Percentiles rank a stretch among this genome's conserved stretches.
Evolutionary conservation across 2,329 filamentous ascomycete genomes (phyloP).

Genomic region (Ampelomyces quisqualis): DNA sequence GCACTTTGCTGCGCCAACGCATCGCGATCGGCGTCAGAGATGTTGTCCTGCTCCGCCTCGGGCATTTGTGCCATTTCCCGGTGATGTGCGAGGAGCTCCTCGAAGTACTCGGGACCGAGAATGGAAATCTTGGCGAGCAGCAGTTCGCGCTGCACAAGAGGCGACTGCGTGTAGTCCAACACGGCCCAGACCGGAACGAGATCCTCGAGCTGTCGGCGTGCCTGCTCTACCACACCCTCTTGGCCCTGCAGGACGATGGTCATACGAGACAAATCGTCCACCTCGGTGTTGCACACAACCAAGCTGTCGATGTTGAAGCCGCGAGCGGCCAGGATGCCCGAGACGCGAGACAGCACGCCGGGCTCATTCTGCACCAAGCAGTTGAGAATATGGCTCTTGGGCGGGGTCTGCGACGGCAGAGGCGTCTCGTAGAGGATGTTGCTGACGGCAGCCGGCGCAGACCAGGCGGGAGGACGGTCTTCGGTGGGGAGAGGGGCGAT

Average conservation of each 20-base stretch:
- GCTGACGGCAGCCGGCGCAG: constrained; percentile 88
- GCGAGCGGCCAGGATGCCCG: constrained; percentile 89
- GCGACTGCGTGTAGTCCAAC: constrained; percentile 88
- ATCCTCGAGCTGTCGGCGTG: constrained; percentile 90
- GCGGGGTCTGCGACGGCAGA: constrained; percentile 74
- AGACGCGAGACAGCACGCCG: constrained; percentile 92
- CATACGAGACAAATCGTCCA: constrained; percentile 96
- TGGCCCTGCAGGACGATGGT: constrained; percentile 96
- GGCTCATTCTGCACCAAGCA: constrained; percentile 99
- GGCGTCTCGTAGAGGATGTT: constrained; percentile 99
- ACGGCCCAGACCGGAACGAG: constrained; percentile 98
- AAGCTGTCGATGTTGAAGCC: constrained; percentile 99
- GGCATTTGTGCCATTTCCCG: constrained; percentile 73
- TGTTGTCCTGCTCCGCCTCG: constrained; percentile 29
- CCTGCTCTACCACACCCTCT: constrained; percentile 96
- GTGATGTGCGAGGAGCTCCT: constrained; percentile 93
- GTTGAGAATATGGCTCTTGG: constrained; percentile 95
- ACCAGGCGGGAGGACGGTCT: constrained; percentile 75
- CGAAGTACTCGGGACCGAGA: constrained; percentile 95
- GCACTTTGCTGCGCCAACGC: constrained; percentile 39
- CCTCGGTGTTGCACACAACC: constrained; percentile 96
- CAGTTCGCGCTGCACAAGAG: constrained; percentile 92
- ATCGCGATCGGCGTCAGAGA: constrained; percentile 37
- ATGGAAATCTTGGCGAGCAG: constrained; percentile 96
- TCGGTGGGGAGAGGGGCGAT: constrained; percentile 80